Evolutionary conservation across 306 rosid species (phyloP), one percentile per base, ranked within the genome.

Genomic region (Quercus suber): DNA sequence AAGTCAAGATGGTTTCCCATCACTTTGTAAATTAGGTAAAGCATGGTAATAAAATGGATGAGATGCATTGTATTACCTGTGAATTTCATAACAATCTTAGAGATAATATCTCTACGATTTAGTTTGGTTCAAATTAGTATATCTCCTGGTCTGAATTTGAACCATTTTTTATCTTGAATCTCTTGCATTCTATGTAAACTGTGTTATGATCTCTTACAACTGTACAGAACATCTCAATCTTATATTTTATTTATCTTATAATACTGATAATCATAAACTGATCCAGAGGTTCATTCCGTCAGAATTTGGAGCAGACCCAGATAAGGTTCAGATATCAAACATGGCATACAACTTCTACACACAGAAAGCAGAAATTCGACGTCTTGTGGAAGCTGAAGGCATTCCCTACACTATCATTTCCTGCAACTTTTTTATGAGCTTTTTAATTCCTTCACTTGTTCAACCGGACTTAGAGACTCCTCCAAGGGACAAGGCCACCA

Each of bases 291-390:
- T 94, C 69, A 74, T 90, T 73, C 96, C 94, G 19, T 84, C 97
- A 25, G 97, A 94, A 81, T 94, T 92, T 78, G 98, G 98, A 69
- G 69, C 85, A 55, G 98, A 94, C 76, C 91, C 96, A 13, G 90
- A 84, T 58, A 86, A 70, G 83, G 91, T 86, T 78, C 87, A 63
- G 51, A 83, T 88, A 27, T 78, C 83, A 49, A 80, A 76, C 25
- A 83, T 88, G 81, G 92, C 74, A 76, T 78, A 87, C 51, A 77
- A 81, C 64, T 87, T 91, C 82, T 93, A 89, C 73, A 78, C 90
- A 78, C 76, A 86, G 15, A 93, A 93, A 87, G 78, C 84, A 9
- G 92, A 87, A 83, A 88, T 93, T 76, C 87, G 95, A n/a, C 76
- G 84, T 37, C 87, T 89, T 13, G 53, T 89, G 71, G 97, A 90